Conservation (phyloP, 441 rosid species). For the Gossypium aridum region DNA sequence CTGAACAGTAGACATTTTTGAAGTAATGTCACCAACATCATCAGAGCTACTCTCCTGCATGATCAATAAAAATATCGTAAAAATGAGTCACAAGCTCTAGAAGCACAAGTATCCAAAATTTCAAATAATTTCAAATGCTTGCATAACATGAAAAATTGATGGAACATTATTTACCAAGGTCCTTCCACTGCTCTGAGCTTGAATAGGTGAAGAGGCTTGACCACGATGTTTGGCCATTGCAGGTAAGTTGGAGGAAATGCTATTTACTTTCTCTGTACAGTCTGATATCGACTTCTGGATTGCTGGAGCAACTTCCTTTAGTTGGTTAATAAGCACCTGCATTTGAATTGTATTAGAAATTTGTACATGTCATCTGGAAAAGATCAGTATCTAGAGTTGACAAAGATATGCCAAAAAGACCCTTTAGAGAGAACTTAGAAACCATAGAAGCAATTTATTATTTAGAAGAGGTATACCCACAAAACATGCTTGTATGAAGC, state of each 20-base stretch:
- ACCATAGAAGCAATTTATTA: background rate
- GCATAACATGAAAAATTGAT: conserved; percentile 3
- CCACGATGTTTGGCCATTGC: conserved; percentile 50
- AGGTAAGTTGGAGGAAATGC: conserved; percentile 68
- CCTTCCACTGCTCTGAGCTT: conserved; percentile 79
- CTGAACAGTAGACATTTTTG: conserved; percentile 66
- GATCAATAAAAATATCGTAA: conserved; percentile 10
- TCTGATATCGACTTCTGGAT: conserved; percentile 85
- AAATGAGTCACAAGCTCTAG: conserved; percentile 9
- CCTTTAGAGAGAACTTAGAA: conserved; percentile 11
- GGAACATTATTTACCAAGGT: conserved; percentile 41
- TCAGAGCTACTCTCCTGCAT: conserved; percentile 69
- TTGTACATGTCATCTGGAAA: conserved; percentile 10
- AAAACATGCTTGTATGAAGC: background rate
- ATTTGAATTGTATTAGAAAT: conserved; percentile 18
- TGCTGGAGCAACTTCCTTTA: conserved; percentile 91
- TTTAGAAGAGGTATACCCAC: background rate
- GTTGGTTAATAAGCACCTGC: conserved; percentile 93
- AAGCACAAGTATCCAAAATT: background rate
- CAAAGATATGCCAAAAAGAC: background rate
- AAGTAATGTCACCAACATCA: conserved; percentile 66
- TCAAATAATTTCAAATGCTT: background rate
- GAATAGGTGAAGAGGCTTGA: conserved; percentile 55
- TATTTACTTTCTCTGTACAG: conserved; percentile 74
- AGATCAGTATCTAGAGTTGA: background rate